A percentile compares a stretch with the other conserved stretches of the same genome.
These are phyloP conservation scores for Aspergillus sp. DNA, from an alignment of 2,329 filamentous ascomycete species.

Conservation along the genomic window DNA sequence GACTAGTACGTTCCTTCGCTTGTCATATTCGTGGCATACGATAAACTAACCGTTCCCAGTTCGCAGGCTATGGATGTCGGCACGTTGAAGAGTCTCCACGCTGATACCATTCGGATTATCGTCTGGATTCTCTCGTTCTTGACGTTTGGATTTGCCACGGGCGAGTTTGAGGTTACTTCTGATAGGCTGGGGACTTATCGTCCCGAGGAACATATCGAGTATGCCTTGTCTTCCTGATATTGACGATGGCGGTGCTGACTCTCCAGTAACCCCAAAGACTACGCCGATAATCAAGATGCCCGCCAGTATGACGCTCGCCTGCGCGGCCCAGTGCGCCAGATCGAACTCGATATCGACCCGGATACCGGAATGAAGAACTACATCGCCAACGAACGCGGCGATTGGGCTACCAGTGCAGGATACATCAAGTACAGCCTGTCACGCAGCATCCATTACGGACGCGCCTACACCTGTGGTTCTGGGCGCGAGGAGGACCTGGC, in stretches of 20 bases:
- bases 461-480: conserved; percentile 62
- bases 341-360: conserved; percentile 65
- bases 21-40: neutral
- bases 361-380: conserved; percentile 98
- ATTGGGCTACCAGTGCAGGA: conserved; percentile 82
- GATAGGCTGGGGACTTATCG: conserved; percentile 73
- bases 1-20: conserved; percentile 50
- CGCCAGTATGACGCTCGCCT: conserved; percentile 67
- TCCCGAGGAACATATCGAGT: conserved; percentile 55
- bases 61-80: conserved; percentile 76
- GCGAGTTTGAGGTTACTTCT: conserved; percentile 74
- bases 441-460: conserved; percentile 67
- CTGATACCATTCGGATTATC: conserved; percentile 67
- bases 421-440: conserved; percentile 70
- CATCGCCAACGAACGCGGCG: conserved; percentile 80
- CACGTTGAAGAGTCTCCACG: conserved; percentile 68
- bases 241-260: neutral
- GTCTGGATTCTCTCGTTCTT: conserved; percentile 78
- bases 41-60: conserved; percentile 16
- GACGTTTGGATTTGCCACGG: conserved; percentile 76
- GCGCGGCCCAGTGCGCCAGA: conserved; percentile 64
- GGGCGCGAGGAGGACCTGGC: conserved; percentile 69
- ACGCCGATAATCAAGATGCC: conserved; percentile 80
- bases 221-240: conserved; percentile 5
- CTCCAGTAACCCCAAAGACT: conserved; percentile 70